Evolutionary conservation across 495 filamentous ascomycete species (phyloP), one percentile per base, ranked within the genome.

Genomic region (Annulohypoxylon moriforme): DNA sequence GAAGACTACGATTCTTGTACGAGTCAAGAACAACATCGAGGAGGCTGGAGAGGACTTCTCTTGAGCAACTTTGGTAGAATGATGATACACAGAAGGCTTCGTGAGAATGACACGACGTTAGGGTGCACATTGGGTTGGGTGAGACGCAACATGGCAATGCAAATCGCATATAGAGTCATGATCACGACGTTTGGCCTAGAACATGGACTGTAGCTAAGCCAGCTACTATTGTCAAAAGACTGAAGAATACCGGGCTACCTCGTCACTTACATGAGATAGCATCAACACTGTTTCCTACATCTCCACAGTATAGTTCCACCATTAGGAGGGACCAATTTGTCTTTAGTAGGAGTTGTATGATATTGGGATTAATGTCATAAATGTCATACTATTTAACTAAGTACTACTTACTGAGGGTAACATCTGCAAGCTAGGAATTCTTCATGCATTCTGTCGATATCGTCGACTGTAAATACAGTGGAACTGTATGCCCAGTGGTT

Each of bases 1-100:
- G 94, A 95, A 97, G 90, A 96, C 92, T 61, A 93, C 91, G 38
- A 85, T 97, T 38, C 81, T 97, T 55, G 78, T 97, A 74, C 86
- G 89, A 75, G 84, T 97, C 74, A 97, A 97, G 88, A 89, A 89
- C 75, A 85, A 82, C 57, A 94, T 96, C 74, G 91, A 93, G 82
- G 85, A 89, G 65, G 89, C 85, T 4, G 93, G 95, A 64, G 83
- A 84, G 63, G 84, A 86, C 73, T 86, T 86, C 69, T 79, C 84
- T 27, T 85, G 60, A 76, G 60, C 9, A 14, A 60, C 34, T 9
- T 14, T 24, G 20, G 4, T 44, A n/a, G 11, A 34, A 31, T 44
- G 20, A 50, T 47, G 42, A 4, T 22, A 46, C 14, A 22, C 25
- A 14, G 40, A 13, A 58, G 56, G 49, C 44, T 63, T 40, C 13